A percentile compares a stretch with the other conserved stretches of the same genome.
Conservation (phyloP, 345 rosid species). For the Clausena lansium region DNA sequence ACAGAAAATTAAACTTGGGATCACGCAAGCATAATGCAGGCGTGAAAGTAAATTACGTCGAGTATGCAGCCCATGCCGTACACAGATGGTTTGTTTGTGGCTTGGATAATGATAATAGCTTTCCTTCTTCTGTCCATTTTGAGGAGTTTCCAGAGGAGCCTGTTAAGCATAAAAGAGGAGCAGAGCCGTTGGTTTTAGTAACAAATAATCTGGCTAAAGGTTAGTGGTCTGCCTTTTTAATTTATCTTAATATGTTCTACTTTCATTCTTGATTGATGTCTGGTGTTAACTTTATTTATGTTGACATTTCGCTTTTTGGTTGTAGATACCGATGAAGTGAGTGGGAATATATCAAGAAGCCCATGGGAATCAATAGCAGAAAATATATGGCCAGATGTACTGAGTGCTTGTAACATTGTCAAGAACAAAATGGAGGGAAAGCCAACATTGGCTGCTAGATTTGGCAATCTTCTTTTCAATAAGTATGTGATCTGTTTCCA, state of each 20-base stretch:
- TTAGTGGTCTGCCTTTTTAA: constrained; percentile 10
- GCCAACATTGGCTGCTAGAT: no score
- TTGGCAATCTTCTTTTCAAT: constrained; percentile 23
- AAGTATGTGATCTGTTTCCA: constrained; percentile 33
- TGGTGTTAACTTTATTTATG: not conserved
- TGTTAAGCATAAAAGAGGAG: constrained; percentile 25
- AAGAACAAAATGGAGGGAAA: no score
- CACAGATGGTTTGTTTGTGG: constrained; percentile 37
- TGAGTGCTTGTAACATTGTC: not conserved
- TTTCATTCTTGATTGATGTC: constrained; percentile 10
- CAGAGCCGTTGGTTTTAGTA: constrained; percentile 36
- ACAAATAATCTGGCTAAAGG: constrained; percentile 27
- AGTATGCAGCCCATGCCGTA: constrained; percentile 20
- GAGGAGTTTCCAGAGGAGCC: constrained; percentile 34
- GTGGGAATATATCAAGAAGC: constrained; percentile 14
- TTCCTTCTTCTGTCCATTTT: constrained; percentile 36
- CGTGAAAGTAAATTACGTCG: not conserved
- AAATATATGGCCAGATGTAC: constrained; percentile 43
- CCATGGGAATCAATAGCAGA: constrained; percentile 47
- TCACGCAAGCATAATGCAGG: not conserved
- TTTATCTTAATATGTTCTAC: not conserved
- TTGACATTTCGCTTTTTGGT: not conserved
- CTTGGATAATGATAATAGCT: constrained; percentile 32
- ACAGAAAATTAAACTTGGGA: constrained; percentile 5
- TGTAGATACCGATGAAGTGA: constrained; percentile 20